Evolutionary conservation across 192 early-diverging fungal genomes (phyloP), one percentile per base, ranked within the genome.

Genomic region (Mortierella alpina): DNA sequence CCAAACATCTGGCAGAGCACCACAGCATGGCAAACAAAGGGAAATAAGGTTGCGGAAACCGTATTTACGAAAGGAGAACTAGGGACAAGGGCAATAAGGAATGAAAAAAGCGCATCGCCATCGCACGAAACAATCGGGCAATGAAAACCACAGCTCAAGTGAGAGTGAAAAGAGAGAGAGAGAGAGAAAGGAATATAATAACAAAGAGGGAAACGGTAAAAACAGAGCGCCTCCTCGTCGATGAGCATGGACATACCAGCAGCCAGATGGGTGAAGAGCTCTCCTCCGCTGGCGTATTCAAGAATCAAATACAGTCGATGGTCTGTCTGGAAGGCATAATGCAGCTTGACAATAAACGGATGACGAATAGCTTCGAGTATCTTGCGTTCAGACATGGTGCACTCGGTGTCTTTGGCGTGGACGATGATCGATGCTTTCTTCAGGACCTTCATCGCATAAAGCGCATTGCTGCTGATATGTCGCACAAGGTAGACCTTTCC

Each of bases 401-500:
- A 90, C 41, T 90, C 87, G 11, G 92, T 92, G 70, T 92, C 90
- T 76, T 96, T 96, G 39, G 87, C 73, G 83, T 96, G 90, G 14
- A 96, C 82, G 53, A 95, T 87, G 49, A 98, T 88, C 40, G 92
- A 90, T 4, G 95, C 95, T 85, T 98, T 96, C 83, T 91, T 90
- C 50, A 98, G 86, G 5, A 96, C 94, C 84, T 98, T 98, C 96
- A 97, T 97, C 23, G 96, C 96, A 78, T 92, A 96, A 52, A 91
- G 73, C 56, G 70, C 72, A 20, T 77, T 75, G 6, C 79, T 83
- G 40, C 17, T 68, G 71, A 90, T 92, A 81, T 95, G 91, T 60
- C 89, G 90, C 5, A 96, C 94, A 53, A 96, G 83, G 62, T 93
- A 94, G 7, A 96, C 94, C 69, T 94, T 94, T 42, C 94, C 96